phyloP scores from a whole-genome alignment of 1,284 basidiomycete genomes.

The Ceratobasidium sp. region DNA sequence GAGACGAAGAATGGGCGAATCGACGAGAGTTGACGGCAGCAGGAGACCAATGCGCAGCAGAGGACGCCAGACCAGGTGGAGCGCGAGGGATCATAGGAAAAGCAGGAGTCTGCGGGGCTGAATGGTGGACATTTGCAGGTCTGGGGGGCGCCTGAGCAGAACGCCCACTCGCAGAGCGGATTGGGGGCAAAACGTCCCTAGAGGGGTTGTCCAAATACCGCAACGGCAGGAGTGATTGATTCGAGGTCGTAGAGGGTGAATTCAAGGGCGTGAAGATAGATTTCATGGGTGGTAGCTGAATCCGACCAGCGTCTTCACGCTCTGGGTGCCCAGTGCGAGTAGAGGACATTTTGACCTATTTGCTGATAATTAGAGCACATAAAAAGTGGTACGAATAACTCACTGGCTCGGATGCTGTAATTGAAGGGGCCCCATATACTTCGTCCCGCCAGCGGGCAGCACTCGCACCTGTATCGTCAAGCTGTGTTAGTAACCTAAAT shows the following conservation, averaged over 20 bases:
- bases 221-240: neutral
- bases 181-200: neutral
- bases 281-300: neutral
- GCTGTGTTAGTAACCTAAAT: neutral
- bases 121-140: too few species aligned
- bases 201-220: neutral
- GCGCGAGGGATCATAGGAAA: too few species aligned
- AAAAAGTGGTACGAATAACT: neutral
- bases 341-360: neutral
- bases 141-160: too few species aligned
- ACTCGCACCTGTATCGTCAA: neutral
- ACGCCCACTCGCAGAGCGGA: neutral
- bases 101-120: too few species aligned
- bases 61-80: too few species aligned
- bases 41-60: too few species aligned
- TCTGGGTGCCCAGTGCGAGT: neutral
- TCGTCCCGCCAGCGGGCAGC: neutral
- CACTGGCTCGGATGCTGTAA: neutral
- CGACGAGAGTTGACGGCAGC: too few species aligned
- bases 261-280: neutral
- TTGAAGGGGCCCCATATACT: neutral
- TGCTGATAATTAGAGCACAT: neutral
- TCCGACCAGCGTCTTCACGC: neutral
- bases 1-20: too few species aligned
- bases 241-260: neutral